Conservation (phyloP, 805 yeast species). For the Kazachstania kunashirensis region DNA sequence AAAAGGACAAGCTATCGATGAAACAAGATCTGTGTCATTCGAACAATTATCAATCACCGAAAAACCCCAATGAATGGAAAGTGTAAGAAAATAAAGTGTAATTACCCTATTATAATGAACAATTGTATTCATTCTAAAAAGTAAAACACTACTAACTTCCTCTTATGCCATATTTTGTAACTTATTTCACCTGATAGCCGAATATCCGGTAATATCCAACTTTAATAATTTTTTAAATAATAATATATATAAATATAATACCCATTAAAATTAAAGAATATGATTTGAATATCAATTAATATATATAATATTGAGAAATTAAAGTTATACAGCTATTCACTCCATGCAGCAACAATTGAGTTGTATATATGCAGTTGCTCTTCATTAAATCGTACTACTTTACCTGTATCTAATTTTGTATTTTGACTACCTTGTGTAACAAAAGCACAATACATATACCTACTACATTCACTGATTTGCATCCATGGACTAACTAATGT, state of each 20-base stretch:
- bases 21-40: background rate
- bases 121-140: no score
- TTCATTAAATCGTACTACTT: conserved; percentile 3
- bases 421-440: conserved; percentile 5
- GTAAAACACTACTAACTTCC: no score
- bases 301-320: background rate
- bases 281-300: background rate
- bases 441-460: conserved; percentile 24
- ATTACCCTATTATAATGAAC: no score
- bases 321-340: background rate
- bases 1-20: background rate
- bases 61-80: no score
- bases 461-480: conserved; percentile 24
- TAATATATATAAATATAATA: background rate
- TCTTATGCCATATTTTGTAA: no score
- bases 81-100: no score
- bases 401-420: conserved; percentile 2
- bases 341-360: conserved; percentile 9
- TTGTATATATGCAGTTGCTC: conserved; percentile 32
- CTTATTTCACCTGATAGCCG: no score
- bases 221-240: no score
- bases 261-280: background rate
- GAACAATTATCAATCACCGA: no score
- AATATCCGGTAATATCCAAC: no score
- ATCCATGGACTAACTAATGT: conserved; percentile 18